These are phyloP conservation scores for Gloeopeniophorella convolvens DNA, from an alignment of 768 basidiomycete genomes.

Conservation along the genomic window DNA sequence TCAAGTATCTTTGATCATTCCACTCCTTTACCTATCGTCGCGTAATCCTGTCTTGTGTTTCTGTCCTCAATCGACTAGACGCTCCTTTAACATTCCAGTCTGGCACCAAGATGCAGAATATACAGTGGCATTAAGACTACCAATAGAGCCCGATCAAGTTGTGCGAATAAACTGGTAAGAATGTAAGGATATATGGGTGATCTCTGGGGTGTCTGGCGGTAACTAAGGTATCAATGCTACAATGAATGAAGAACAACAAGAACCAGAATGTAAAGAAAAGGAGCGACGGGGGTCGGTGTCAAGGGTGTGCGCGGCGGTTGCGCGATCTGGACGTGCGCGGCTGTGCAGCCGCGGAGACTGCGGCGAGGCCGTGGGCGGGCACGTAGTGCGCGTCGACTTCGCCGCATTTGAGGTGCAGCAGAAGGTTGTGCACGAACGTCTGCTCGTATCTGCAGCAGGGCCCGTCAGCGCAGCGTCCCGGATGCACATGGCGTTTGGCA, in stretches of 20 bases:
- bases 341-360: constrained; percentile 39
- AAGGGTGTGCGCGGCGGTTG: constrained; percentile 34
- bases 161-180: neutral
- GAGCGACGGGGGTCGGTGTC: neutral
- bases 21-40: no score
- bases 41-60: no score
- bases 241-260: neutral
- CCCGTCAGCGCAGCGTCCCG: neutral
- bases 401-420: constrained; percentile 70
- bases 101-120: neutral
- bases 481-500: constrained; percentile 17
- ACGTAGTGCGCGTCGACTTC: constrained; percentile 72
- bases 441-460: constrained; percentile 66
- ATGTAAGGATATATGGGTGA: neutral
- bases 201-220: neutral
- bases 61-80: neutral
- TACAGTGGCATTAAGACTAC: constrained; percentile 14
- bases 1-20: no score
- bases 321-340: constrained; percentile 52
- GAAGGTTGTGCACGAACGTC: constrained; percentile 77
- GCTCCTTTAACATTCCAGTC: neutral
- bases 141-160: neutral
- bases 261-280: neutral
- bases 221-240: constrained; percentile 9
- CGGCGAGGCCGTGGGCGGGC: constrained; percentile 74